Evolutionary conservation across 2,329 filamentous ascomycete genomes (phyloP).

Genomic region (Colletotrichum sansevieriae): DNA sequence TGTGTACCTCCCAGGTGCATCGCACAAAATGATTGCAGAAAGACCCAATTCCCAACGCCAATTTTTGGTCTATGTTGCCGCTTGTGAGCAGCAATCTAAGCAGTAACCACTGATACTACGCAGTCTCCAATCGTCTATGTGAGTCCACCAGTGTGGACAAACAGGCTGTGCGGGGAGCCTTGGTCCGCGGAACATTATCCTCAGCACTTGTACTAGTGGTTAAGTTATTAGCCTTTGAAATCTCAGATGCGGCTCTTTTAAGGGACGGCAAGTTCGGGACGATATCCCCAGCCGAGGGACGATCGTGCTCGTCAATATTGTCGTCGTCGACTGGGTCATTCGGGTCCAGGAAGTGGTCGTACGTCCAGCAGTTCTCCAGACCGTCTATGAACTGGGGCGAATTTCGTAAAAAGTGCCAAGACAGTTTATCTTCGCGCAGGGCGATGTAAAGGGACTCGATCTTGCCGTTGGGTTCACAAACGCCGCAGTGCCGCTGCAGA

Average conservation of each 20-base stretch:
- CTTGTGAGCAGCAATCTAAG: not conserved
- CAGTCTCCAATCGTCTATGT: constrained; percentile 54
- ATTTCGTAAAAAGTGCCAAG: constrained; percentile 65
- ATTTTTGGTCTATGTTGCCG: constrained; percentile 8
- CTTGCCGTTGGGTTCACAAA: constrained; percentile 65
- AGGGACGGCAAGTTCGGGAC: constrained; percentile 53
- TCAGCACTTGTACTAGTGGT: constrained; percentile 51
- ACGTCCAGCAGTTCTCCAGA: constrained; percentile 67
- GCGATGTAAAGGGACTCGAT: constrained; percentile 72
- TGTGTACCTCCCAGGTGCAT: too few relatives aligned
- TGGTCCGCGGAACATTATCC: constrained; percentile 51
- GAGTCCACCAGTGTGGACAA: constrained; percentile 55
- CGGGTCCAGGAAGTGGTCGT: constrained; percentile 64
- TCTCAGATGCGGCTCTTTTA: constrained; percentile 67
- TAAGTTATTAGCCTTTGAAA: constrained; percentile 62
- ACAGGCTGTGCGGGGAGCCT: constrained; percentile 56
- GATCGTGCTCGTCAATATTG: constrained; percentile 52
- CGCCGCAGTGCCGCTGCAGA: constrained; percentile 66
- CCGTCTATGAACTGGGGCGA: constrained; percentile 64
- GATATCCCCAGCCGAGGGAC: constrained; percentile 63
- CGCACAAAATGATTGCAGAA: too few relatives aligned
- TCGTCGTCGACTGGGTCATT: constrained; percentile 53
- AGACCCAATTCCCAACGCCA: not conserved
- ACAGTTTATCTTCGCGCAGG: constrained; percentile 66
- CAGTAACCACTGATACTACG: too few relatives aligned